Evolutionary conservation across 75 land plant species (phyloP), one percentile per base, ranked within the genome.

Genomic region (Selaginella tamariscina): DNA sequence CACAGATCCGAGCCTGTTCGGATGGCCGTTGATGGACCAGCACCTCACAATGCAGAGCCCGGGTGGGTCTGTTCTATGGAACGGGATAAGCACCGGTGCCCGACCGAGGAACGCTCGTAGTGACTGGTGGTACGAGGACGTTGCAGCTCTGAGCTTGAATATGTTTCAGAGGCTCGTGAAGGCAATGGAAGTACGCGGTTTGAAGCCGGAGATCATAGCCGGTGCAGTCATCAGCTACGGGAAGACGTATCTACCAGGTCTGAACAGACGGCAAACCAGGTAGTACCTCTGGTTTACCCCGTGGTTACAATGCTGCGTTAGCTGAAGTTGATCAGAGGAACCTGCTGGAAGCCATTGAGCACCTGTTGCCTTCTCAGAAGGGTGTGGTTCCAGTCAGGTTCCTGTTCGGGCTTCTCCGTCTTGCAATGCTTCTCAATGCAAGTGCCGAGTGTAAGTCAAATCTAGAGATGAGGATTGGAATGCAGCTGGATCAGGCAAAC

Each of bases 41-140:
- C 66, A 79, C 24, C 74, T 87, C 57, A 73, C 83, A 9, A 73
- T 82, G 81, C 91, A 90, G 69, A 87, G 88, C 67, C 96, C 91
- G 20, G 91, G 91, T 5, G 96, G 96, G 22, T 87, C 84, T 69
- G 79, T 88, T 15, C 63, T 91, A 70, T 91, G 96, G 96, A 91
- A 91, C 69, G 96, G 96, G 26, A 91, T 91, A 28, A 85, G 88
- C 63, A 88, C 96, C 27, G 88, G 88, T 20, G 96, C 91, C 23
- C 76, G 84, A 39, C 83, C 86, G 56, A 81, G 70, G 60, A 78
- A 75, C 62, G 54, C 80, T 32, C 80, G 83, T 39, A 65, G 79
- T 32, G 92, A 85, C 78, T 91, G 96, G 96, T 91, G 96, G 96
- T 85, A 76, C 59, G 91, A 91, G 32, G 96, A 91, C 72, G 83